phyloP scores from a whole-genome alignment of 2,329 filamentous ascomycete species.

The Daldinia sp. region DNA sequence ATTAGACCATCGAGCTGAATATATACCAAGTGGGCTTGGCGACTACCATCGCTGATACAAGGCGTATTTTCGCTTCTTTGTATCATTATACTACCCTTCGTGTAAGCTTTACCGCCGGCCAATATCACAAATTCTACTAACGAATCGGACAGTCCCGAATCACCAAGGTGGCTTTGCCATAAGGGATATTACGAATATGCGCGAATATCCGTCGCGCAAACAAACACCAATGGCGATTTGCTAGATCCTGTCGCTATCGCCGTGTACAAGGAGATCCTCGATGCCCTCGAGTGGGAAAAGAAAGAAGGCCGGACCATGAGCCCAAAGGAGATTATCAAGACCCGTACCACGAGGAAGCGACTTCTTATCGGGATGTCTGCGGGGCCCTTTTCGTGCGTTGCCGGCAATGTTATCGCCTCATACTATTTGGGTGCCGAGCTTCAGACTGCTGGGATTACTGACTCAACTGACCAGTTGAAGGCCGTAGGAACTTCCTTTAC shows the following conservation, averaged over 20 bases:
- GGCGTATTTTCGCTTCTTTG: slow-evolving; percentile 54
- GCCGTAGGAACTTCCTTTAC: slow-evolving; percentile 41
- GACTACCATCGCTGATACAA: slow-evolving; percentile 59
- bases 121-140: not conserved
- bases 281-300: slow-evolving; percentile 60
- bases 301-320: slow-evolving; percentile 55
- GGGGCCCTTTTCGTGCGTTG: slow-evolving; percentile 53
- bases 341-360: slow-evolving; percentile 54
- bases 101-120: slow-evolving; percentile 42
- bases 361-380: slow-evolving; percentile 56
- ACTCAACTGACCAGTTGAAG: slow-evolving; percentile 54
- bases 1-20: slow-evolving; percentile 1
- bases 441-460: slow-evolving; percentile 57
- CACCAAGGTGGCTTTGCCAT: slow-evolving; percentile 59
- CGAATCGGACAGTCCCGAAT: slow-evolving; percentile 52
- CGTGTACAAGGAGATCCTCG: slow-evolving; percentile 59
- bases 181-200: slow-evolving; percentile 57
- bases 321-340: slow-evolving; percentile 55
- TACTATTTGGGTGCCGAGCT: slow-evolving; percentile 57
- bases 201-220: slow-evolving; percentile 55
- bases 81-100: slow-evolving; percentile 58
- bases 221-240: slow-evolving; percentile 57
- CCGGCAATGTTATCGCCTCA: slow-evolving; percentile 57
- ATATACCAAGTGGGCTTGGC: slow-evolving; percentile 56
- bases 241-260: slow-evolving; percentile 54